A percentile compares a stretch with the other conserved stretches of the same genome.
Conservation (phyloP, 2,329 filamentous ascomycete genomes). For the Colletotrichum musicola region DNA sequence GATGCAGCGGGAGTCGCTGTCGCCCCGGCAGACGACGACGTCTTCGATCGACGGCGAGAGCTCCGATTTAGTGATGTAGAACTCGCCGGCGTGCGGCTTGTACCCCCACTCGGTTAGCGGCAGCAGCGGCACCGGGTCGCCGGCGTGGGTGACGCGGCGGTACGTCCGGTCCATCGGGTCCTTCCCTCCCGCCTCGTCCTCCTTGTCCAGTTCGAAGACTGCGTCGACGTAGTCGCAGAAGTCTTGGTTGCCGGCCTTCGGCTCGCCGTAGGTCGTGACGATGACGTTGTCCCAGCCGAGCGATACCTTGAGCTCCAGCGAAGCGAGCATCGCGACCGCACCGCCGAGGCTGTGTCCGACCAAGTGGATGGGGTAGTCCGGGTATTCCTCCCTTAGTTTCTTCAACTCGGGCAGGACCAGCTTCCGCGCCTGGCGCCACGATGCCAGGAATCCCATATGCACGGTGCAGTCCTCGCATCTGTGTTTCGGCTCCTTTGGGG, state of each 20-base stretch:
- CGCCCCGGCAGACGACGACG: conserved; percentile 77
- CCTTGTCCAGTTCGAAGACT: conserved; percentile 60
- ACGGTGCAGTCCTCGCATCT: conserved; percentile 90
- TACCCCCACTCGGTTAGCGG: conserved; percentile 93
- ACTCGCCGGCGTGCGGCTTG: conserved; percentile 84
- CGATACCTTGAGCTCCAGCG: conserved; percentile 79
- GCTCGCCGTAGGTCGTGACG: conserved; percentile 95
- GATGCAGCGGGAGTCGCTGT: conserved; percentile 79
- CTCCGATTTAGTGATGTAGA: conserved; percentile 81
- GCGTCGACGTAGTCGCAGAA: conserved; percentile 68
- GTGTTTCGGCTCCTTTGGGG: conserved; percentile 55
- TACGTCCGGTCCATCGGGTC: conserved; percentile 59
- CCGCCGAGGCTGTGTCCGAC: conserved; percentile 94
- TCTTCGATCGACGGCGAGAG: conserved; percentile 78
- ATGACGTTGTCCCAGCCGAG: conserved; percentile 80
- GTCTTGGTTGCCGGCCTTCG: conserved; percentile 71
- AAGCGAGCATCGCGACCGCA: conserved; percentile 89
- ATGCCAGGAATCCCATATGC: conserved; percentile 88
- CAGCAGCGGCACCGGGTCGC: conserved; percentile 90
- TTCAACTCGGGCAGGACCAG: conserved; percentile 77
- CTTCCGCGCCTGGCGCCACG: conserved; percentile 82
- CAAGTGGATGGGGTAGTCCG: conserved; percentile 79
- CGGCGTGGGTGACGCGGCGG: conserved; percentile 84
- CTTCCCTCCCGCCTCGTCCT: conserved; percentile 46
- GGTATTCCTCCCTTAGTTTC: conserved; percentile 70